phyloP scores from a whole-genome alignment of 139 green algal genomes.

The Spirogloea muscicola region DNA sequence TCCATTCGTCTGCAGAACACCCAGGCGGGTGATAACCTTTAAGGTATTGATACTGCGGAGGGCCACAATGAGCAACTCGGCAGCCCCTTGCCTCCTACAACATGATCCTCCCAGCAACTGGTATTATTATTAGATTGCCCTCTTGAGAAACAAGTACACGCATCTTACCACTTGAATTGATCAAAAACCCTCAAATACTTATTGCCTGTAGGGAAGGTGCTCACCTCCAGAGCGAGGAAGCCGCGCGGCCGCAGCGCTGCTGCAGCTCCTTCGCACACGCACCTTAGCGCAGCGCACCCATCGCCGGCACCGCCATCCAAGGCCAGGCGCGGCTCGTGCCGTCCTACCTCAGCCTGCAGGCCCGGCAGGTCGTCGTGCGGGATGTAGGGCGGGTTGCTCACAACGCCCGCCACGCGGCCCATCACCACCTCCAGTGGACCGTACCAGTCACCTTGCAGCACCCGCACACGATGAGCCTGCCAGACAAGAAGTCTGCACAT shows the following conservation, averaged over 20 bases:
- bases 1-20: constrained; percentile 18
- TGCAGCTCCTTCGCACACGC: constrained; percentile 9
- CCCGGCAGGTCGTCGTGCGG: constrained; percentile 55
- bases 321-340: constrained; percentile 76
- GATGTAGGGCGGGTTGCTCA: constrained; percentile 95
- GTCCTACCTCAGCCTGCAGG: constrained; percentile 66
- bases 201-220: neutral
- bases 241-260: constrained; percentile 16
- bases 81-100: neutral
- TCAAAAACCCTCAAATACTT: neutral
- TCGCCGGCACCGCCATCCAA: constrained; percentile 71
- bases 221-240: constrained; percentile 39
- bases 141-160: no score
- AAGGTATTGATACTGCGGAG: neutral
- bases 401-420: constrained; percentile 65
- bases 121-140: neutral
- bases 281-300: constrained; percentile 56
- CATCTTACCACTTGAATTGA: constrained; percentile 4
- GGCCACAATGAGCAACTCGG: neutral
- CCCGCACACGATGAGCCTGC: constrained; percentile 53
- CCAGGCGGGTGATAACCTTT: neutral
- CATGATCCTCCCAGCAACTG: neutral
- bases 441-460: constrained; percentile 65
- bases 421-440: constrained; percentile 52
- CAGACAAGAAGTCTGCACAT: neutral